These are phyloP conservation scores for Kazachstania africana DNA, from an alignment of 805 yeast species.

Conservation along the genomic window DNA sequence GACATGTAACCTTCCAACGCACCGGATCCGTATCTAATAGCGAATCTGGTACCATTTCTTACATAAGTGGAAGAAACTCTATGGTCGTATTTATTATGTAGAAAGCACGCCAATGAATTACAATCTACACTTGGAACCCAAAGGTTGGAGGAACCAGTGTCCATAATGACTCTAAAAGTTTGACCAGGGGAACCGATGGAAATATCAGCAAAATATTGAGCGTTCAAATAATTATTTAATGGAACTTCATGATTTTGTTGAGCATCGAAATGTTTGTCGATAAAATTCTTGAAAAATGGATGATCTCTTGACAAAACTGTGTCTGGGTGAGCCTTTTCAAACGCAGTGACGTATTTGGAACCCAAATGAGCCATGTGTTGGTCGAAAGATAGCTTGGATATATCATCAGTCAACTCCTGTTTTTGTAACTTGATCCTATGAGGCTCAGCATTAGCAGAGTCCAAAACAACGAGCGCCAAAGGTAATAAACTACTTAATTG, in stretches of 20 bases:
- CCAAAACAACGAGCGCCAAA: constrained; percentile 18
- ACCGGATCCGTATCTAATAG: constrained; percentile 88
- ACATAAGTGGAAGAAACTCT: constrained; percentile 70
- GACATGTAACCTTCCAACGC: constrained; percentile 86
- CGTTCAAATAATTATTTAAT: constrained; percentile 84
- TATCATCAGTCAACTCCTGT: constrained; percentile 35
- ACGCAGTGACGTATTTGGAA: constrained; percentile 45
- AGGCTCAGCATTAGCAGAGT: constrained; percentile 35
- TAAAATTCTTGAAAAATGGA: constrained; percentile 13
- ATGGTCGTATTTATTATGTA: constrained; percentile 87
- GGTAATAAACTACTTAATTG: constrained; percentile 19
- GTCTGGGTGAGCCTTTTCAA: constrained; percentile 35
- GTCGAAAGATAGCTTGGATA: constrained; percentile 38
- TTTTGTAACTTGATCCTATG: constrained; percentile 49
- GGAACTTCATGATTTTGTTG: constrained; percentile 56
- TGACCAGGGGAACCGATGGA: constrained; percentile 89
- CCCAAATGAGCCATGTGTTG: constrained; percentile 49
- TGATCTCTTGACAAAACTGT: constrained; percentile 20
- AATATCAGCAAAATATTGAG: constrained; percentile 92
- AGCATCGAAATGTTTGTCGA: too few species aligned
- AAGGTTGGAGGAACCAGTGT: constrained; percentile 92
- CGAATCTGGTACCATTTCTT: constrained; percentile 76
- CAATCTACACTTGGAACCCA: constrained; percentile 93
- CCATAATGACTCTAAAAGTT: constrained; percentile 83
- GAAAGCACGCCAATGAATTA: constrained; percentile 86